These are phyloP conservation scores for Alternaria burnsii DNA, from an alignment of 2,329 filamentous ascomycete species.

Conservation along the genomic window DNA sequence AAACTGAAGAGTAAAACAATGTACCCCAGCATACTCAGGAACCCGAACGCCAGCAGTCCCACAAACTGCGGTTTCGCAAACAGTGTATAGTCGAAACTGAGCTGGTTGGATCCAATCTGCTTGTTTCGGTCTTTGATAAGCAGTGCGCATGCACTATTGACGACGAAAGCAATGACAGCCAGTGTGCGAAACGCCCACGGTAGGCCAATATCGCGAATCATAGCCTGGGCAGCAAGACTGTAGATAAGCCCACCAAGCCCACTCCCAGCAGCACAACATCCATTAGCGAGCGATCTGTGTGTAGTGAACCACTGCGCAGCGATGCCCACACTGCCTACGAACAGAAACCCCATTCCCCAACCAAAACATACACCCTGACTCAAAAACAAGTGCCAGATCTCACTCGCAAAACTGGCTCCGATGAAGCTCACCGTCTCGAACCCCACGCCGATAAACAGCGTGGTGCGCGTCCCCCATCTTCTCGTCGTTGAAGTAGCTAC, in stretches of 20 bases:
- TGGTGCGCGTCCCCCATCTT: conserved; percentile 68
- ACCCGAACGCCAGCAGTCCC: conserved; percentile 71
- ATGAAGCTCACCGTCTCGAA: conserved; percentile 72
- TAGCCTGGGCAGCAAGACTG: conserved; percentile 71
- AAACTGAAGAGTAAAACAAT: conserved; percentile 79
- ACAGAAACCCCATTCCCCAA: conserved; percentile 79
- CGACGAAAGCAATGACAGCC: conserved; percentile 69
- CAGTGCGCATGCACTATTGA: conserved; percentile 70
- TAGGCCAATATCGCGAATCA: conserved; percentile 71
- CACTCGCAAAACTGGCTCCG: conserved; percentile 71
- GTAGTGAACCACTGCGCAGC: conserved; percentile 79
- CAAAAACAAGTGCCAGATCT: conserved; percentile 80
- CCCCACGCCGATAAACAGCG: conserved; percentile 70
- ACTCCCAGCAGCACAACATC: conserved; percentile 72
- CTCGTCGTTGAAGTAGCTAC: conserved; percentile 70
- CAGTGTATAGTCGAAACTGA: conserved; percentile 69
- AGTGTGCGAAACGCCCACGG: conserved; percentile 73
- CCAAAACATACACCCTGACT: conserved; percentile 80
- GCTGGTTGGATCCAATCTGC: conserved; percentile 68
- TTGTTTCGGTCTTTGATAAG: conserved; percentile 77
- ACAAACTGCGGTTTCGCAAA: conserved; percentile 70
- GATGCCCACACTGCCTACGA: conserved; percentile 73
- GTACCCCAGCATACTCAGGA: conserved; percentile 77
- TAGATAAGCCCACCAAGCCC: conserved; percentile 79
- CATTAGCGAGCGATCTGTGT: conserved; percentile 73